Conservation (phyloP, 164 flowering plant species). For the Annona squamosa region DNA sequence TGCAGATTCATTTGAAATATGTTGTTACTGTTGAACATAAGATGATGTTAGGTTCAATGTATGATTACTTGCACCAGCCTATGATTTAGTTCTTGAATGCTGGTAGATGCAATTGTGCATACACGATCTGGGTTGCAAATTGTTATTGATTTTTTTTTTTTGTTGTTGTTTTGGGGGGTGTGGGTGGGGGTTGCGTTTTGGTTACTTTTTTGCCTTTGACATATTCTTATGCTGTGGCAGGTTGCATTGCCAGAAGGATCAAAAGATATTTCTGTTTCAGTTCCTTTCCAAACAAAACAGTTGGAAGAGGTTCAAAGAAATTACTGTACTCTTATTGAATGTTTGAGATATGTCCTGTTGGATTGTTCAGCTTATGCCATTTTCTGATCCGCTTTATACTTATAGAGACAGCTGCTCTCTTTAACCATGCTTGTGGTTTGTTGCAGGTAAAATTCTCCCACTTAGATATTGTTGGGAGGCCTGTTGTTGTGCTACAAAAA, state of each 20-base stretch:
- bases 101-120: too few species aligned
- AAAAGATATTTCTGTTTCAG: slow-evolving; percentile 57
- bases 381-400: neutral
- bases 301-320: slow-evolving; percentile 51
- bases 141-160: neutral
- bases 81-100: too few species aligned
- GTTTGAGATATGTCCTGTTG: neutral
- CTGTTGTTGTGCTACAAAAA: slow-evolving; percentile 75
- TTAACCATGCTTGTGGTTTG: slow-evolving; percentile 8
- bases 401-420: neutral
- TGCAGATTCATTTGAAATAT: neutral
- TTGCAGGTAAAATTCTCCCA: slow-evolving; percentile 74
- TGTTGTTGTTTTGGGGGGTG: neutral
- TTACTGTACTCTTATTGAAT: slow-evolving; percentile 2
- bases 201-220: neutral
- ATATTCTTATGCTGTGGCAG: slow-evolving; percentile 30
- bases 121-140: neutral
- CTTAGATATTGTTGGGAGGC: slow-evolving; percentile 83
- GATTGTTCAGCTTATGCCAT: neutral
- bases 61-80: too few species aligned
- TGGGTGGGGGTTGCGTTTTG: neutral
- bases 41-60: neutral
- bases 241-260: slow-evolving; percentile 97
- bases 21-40: neutral
- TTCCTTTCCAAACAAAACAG: slow-evolving; percentile 73